Conservation (phyloP, 148 eudicot species). For the Spergularia marina region DNA sequence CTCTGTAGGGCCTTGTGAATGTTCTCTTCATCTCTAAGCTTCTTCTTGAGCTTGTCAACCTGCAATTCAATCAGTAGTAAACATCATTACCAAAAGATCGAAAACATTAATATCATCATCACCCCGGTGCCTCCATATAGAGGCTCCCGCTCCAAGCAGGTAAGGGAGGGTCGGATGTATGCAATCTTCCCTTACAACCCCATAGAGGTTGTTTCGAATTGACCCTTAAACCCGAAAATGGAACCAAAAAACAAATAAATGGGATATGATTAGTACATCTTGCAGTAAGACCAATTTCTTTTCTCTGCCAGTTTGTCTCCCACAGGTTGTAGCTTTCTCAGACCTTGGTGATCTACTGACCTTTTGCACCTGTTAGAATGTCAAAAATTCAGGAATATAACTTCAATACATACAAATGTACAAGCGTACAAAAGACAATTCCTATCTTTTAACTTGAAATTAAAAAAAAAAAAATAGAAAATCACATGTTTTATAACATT, state of each 20-base stretch:
- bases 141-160: too few species aligned
- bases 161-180: too few species aligned
- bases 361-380: conserved; percentile 40
- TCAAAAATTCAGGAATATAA: neutral
- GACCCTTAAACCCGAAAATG: neutral
- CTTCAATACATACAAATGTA: neutral
- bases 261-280: conserved; percentile 51
- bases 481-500: neutral
- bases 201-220: too few species aligned
- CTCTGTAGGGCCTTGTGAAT: conserved; percentile 85
- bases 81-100: neutral
- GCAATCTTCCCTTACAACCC: too few species aligned
- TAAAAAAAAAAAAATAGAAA: too few species aligned
- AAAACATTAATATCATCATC: neutral
- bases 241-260: neutral
- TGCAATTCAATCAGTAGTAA: conserved; percentile 26
- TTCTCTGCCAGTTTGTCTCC: conserved; percentile 40
- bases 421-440: neutral
- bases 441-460: too few species aligned
- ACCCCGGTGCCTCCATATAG: too few species aligned
- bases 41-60: conserved; percentile 90
- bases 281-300: conserved; percentile 62
- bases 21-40: conserved; percentile 86
- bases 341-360: conserved; percentile 31
- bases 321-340: conserved; percentile 29